Percentiles rank a stretch among this genome's conserved stretches.
Evolutionary conservation across 148 eudicot species (phyloP).

Genomic region (Rhododendron henanense): DNA sequence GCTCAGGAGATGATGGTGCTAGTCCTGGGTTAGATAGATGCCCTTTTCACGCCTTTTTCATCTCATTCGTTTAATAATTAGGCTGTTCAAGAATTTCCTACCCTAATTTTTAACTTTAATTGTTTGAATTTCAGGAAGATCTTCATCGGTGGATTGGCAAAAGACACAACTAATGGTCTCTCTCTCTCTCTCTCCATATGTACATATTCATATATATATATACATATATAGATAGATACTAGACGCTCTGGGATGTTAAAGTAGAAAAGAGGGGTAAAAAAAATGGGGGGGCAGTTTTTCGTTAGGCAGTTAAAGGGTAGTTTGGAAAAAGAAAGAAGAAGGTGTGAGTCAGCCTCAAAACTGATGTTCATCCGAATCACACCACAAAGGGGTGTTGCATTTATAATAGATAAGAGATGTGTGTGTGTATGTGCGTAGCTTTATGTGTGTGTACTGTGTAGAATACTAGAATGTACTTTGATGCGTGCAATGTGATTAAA

Average conservation of each 20-base stretch:
- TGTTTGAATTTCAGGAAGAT: conserved; percentile 44
- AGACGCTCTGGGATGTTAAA: not conserved
- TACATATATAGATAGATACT: too few relatives aligned
- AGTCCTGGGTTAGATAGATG: conserved; percentile 43
- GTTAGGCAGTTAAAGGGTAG: too few relatives aligned
- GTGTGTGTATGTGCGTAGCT: not conserved
- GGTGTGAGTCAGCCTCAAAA: too few relatives aligned
- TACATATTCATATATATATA: too few relatives aligned
- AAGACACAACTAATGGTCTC: conserved; percentile 47
- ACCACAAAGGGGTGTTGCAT: too few relatives aligned
- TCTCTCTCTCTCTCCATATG: too few relatives aligned
- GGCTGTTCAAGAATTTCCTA: not conserved
- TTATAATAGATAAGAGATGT: too few relatives aligned
- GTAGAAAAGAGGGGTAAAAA: too few relatives aligned
- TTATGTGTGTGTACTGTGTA: too few relatives aligned
- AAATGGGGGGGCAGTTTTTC: too few relatives aligned
- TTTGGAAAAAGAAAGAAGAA: too few relatives aligned
- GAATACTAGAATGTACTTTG: too few relatives aligned
- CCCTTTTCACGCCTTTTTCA: not conserved
- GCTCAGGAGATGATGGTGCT: conserved; percentile 39
- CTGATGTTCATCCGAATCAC: not conserved
- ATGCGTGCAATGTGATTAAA: not conserved
- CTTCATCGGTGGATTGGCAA: conserved; percentile 69
- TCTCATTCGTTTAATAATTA: not conserved
- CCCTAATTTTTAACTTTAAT: not conserved